These are phyloP conservation scores for Trichoderma lentiforme DNA, from an alignment of 2,329 filamentous ascomycete species.

Conservation along the genomic window DNA sequence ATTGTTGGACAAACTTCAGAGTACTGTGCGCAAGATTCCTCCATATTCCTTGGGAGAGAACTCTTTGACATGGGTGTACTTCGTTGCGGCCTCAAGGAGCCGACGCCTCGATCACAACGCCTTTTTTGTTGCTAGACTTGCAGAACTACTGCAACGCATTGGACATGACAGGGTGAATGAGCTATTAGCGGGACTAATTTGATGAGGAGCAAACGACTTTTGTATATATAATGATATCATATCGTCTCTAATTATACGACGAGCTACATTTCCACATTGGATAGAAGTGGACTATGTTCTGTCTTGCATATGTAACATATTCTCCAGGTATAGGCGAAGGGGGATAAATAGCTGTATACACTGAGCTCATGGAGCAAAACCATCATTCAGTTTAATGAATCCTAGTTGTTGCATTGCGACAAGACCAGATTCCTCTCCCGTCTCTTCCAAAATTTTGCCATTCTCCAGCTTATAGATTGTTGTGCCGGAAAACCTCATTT, in stretches of 20 bases:
- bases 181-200: background rate
- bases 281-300: background rate
- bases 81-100: background rate
- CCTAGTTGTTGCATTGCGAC: constrained; percentile 13
- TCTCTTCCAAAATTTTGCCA: constrained; percentile 22
- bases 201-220: background rate
- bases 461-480: constrained; percentile 19
- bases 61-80: constrained; percentile 6
- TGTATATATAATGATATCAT: background rate
- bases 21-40: background rate
- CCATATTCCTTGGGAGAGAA: background rate
- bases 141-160: background rate
- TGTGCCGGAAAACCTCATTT: constrained; percentile 21
- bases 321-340: background rate
- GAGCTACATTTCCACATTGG: background rate
- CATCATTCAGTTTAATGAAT: constrained; percentile 1
- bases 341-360: background rate
- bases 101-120: background rate
- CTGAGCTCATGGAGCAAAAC: background rate
- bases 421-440: constrained; percentile 6
- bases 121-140: background rate
- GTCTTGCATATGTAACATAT: background rate
- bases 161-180: constrained; percentile 5
- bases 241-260: background rate
- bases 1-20: background rate